These are phyloP conservation scores for Lipomyces mesembrius DNA, from an alignment of 805 yeast genomes.

Conservation along the genomic window DNA sequence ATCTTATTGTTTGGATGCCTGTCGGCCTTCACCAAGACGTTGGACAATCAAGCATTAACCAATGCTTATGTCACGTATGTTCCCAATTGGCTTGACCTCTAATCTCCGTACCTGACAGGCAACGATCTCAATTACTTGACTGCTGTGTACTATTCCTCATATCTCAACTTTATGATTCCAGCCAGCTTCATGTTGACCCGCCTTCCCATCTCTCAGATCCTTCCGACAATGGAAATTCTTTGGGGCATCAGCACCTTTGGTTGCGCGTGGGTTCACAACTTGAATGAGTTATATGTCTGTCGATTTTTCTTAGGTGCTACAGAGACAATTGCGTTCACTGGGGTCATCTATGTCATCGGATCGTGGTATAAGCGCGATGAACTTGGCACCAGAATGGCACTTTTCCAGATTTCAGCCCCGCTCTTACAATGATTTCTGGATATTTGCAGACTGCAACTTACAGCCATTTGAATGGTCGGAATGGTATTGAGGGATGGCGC, in stretches of 20 bases:
- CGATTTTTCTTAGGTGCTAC: constrained; percentile 53
- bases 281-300: constrained; percentile 49
- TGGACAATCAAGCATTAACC: constrained; percentile 55
- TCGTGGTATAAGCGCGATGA: constrained; percentile 54
- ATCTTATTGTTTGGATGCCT: constrained; percentile 45
- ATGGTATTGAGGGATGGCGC: constrained; percentile 59
- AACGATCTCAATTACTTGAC: constrained; percentile 50
- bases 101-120: constrained; percentile 50
- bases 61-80: constrained; percentile 57
- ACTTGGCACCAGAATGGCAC: constrained; percentile 50
- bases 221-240: constrained; percentile 46
- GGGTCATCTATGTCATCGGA: constrained; percentile 44
- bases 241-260: constrained; percentile 50
- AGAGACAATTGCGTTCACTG: constrained; percentile 44
- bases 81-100: neutral
- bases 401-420: constrained; percentile 48
- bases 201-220: constrained; percentile 44
- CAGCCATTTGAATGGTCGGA: constrained; percentile 48
- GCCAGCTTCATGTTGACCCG: constrained; percentile 45
- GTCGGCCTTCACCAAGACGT: constrained; percentile 53
- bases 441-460: constrained; percentile 53
- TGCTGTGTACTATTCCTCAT: constrained; percentile 37
- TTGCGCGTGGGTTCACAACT: constrained; percentile 44
- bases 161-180: constrained; percentile 54
- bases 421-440: constrained; percentile 53